Evolutionary conservation across 1,284 basidiomycete species (phyloP).

Genomic region (Microstroma glucosiphilum): DNA sequence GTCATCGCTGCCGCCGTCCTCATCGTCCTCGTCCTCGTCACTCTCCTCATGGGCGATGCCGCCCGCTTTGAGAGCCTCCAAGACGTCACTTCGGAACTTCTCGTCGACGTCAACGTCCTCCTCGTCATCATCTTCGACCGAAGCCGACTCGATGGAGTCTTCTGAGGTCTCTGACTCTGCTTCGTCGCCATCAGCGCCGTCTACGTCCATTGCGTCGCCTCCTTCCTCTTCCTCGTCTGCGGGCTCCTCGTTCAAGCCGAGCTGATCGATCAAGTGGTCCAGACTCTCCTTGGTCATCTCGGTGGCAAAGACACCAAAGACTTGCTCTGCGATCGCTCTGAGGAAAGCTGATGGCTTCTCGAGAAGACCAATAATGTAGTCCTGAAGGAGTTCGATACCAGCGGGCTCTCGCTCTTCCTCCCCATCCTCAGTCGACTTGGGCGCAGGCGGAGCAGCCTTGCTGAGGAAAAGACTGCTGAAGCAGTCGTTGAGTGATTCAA

Average conservation of each 20-base stretch:
- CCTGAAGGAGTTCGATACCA: constrained; percentile 77
- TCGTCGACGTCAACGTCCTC: constrained; percentile 58
- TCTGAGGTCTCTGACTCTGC: constrained; percentile 43
- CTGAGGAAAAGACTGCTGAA: constrained; percentile 26
- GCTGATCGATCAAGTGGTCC: constrained; percentile 66
- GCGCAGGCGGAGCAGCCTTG: constrained; percentile 7
- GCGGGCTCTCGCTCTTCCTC: constrained; percentile 54
- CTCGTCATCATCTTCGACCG: constrained; percentile 48
- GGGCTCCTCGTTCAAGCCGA: constrained; percentile 16
- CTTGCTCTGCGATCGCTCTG: constrained; percentile 71
- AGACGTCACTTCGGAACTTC: constrained; percentile 64
- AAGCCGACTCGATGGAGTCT: constrained; percentile 25
- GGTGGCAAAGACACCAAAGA: constrained; percentile 69
- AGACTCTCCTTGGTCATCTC: constrained; percentile 69
- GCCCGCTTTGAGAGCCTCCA: constrained; percentile 69
- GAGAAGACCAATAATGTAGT: constrained; percentile 78
- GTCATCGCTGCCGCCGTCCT: constrained; percentile 46
- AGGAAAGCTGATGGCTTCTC: constrained; percentile 78
- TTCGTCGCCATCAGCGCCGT: constrained; percentile 56
- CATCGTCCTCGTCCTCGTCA: constrained; percentile 52
- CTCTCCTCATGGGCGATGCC: constrained; percentile 60
- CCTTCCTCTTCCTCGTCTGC: constrained; percentile 56
- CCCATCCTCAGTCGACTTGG: constrained; percentile 50
- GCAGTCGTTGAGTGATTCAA: constrained; percentile 46
- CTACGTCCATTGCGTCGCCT: constrained; percentile 52